Base-by-base conservation (phyloP, 2,329 filamentous ascomycete species). In the Chaetomium sp. region DNA sequence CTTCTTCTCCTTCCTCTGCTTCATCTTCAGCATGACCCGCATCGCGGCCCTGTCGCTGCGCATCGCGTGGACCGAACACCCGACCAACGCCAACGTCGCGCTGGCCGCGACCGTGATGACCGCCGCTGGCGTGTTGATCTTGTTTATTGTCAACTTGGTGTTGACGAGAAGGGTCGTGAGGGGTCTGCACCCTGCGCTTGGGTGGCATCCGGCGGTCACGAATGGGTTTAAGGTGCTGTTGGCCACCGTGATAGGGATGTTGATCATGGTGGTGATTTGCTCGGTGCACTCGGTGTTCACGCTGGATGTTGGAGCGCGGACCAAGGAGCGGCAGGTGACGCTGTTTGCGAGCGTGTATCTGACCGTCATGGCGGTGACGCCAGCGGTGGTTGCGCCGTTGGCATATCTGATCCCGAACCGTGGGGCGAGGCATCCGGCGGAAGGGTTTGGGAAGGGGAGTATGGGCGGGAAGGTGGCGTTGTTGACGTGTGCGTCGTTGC, bases 91-190 rank as follows among this genome's bases (percentile, higher is more conserved):
- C 50, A 62, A 66, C 56, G 60, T 83, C 58, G 75, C 74, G 64
- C 77, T 84, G 58, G 83, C 86, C 6, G 82, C 88, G 2, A 76
- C 76, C 58, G 80, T 94, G 65, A 84, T 94, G 62, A 80, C 88
- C 57, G 80, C 84, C 45, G 85, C 86, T 0, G 89, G 89, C 46
- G 83, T 91, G 19, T 68, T 95, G 38, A 70, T 95, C 6, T 73
- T 95, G 36, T 91, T 88, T 70, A 71, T 92, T 63, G 74, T 91
- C 69, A 92, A 95, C 72, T 71, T 95, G 38, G 72, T 94, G 63
- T 87, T 91, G 66, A 72, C 85, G 0, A 87, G 90, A 70, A 83
- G 90, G 45, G 77, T 95, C 33, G 70, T 94, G 32, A 80, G 90
- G 51, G 87, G 86, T 2, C 79, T 82, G 47, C 87, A 91, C 64